Evolutionary conservation across 1,139 yeast genomes (phyloP).

Genomic region (Spathaspora sp.): DNA sequence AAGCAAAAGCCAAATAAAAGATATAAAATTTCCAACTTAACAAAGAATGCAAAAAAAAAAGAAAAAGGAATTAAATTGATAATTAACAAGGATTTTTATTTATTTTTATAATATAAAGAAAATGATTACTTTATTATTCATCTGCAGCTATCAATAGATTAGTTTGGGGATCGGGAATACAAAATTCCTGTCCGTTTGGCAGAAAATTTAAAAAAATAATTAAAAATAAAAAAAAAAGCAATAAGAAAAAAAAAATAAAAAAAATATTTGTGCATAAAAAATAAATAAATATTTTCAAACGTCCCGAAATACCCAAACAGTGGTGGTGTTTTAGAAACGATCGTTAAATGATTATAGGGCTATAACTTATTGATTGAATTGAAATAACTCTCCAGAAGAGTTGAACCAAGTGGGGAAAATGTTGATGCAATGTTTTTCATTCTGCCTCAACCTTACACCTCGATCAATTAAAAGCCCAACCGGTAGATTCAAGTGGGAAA

Average conservation of each 20-base stretch:
- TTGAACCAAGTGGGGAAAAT: not conserved
- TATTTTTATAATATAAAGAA: not conserved
- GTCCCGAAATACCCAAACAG: not conserved
- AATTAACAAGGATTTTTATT: not conserved
- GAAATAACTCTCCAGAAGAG: too few species aligned
- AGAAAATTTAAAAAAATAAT: not conserved
- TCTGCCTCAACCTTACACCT: not conserved
- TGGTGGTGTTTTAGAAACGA: not conserved
- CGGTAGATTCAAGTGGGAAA: not conserved
- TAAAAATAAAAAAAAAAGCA: not conserved
- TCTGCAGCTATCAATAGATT: not conserved
- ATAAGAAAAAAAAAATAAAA: not conserved
- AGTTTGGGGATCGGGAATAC: slow-evolving; percentile 1
- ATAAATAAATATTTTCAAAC: not conserved
- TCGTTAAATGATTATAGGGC: not conserved
- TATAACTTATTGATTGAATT: not conserved
- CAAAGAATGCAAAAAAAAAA: not conserved
- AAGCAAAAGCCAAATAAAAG: not conserved
- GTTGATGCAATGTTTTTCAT: not conserved
- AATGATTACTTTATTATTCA: not conserved
- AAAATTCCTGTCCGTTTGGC: not conserved
- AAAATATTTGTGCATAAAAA: not conserved
- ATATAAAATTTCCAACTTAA: not conserved
- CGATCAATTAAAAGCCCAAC: not conserved
- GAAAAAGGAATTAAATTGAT: not conserved